These are phyloP conservation scores for Cucumis melo DNA, from an alignment of 306 rosid species.

Conservation along the genomic window DNA sequence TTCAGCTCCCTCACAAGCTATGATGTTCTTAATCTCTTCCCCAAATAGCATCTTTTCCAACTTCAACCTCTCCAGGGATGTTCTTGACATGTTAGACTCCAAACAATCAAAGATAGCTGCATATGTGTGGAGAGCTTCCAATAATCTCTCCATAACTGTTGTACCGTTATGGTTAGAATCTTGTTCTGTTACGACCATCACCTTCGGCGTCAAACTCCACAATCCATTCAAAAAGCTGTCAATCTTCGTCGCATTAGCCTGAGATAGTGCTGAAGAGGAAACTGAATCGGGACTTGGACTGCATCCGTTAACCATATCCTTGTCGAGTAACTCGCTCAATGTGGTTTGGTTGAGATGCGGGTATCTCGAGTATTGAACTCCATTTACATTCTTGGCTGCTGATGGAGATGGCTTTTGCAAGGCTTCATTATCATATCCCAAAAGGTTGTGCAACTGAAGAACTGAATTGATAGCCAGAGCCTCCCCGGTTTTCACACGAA, in stretches of 20 bases:
- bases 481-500: conserved; percentile 80
- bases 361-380: conserved; percentile 32
- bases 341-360: conserved; percentile 36
- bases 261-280: conserved; percentile 44
- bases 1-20: conserved; percentile 79
- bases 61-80: conserved; percentile 65
- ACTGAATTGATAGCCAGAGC: conserved; percentile 67
- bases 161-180: conserved; percentile 74
- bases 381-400: conserved; percentile 24
- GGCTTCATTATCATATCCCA: conserved; percentile 51
- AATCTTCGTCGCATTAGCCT: conserved; percentile 20
- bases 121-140: conserved; percentile 66
- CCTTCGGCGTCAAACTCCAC: conserved; percentile 68
- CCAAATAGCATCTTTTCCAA: conserved; percentile 86
- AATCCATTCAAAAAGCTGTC: conserved; percentile 60
- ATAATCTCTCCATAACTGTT: conserved; percentile 66
- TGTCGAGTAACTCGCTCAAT: conserved; percentile 54
- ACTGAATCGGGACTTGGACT: conserved; percentile 62
- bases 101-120: conserved; percentile 81
- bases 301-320: conserved; percentile 42
- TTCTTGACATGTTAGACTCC: conserved; percentile 68
- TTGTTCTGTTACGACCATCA: conserved; percentile 72
- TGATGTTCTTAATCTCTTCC: conserved; percentile 73
- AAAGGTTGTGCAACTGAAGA: conserved; percentile 58
- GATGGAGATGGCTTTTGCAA: conserved; percentile 24